phyloP scores from a whole-genome alignment of 2,329 filamentous ascomycete species.

The Pezicula neosporulosa region DNA sequence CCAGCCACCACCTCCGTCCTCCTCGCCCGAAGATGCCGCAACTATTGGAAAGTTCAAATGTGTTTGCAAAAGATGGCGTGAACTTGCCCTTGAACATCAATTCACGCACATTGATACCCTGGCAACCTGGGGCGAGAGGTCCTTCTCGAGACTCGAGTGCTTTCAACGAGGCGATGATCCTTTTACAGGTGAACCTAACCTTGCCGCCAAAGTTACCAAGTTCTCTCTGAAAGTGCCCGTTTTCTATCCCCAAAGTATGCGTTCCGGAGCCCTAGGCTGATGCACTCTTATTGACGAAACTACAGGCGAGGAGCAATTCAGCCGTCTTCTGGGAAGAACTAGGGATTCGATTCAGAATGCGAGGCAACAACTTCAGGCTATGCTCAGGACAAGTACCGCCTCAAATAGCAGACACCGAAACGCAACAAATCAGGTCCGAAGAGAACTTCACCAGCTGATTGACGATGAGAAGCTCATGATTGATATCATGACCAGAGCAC shows the following conservation, averaged over 20 bases:
- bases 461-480: conserved; percentile 13
- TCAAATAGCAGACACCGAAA: conserved; percentile 6
- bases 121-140: conserved; percentile 42
- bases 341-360: not conserved
- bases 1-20: conserved; percentile 33
- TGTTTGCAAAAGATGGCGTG: conserved; percentile 45
- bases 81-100: conserved; percentile 45
- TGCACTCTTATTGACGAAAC: not conserved
- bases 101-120: conserved; percentile 47
- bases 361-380: not conserved
- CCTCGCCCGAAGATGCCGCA: conserved; percentile 18
- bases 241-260: conserved; percentile 50
- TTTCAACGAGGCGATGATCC: conserved; percentile 8
- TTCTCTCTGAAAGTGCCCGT: conserved; percentile 58
- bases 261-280: not conserved
- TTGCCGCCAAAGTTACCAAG: conserved; percentile 51
- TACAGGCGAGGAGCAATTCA: not conserved
- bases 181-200: conserved; percentile 41
- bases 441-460: conserved; percentile 4
- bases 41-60: conserved; percentile 41
- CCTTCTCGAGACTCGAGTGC: conserved; percentile 41
- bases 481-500: conserved; percentile 15
- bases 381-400: not conserved
- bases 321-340: not conserved
- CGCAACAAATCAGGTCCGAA: conserved; percentile 10